phyloP scores from a whole-genome alignment of 305 asterid species.

The Salvia sclarea region DNA sequence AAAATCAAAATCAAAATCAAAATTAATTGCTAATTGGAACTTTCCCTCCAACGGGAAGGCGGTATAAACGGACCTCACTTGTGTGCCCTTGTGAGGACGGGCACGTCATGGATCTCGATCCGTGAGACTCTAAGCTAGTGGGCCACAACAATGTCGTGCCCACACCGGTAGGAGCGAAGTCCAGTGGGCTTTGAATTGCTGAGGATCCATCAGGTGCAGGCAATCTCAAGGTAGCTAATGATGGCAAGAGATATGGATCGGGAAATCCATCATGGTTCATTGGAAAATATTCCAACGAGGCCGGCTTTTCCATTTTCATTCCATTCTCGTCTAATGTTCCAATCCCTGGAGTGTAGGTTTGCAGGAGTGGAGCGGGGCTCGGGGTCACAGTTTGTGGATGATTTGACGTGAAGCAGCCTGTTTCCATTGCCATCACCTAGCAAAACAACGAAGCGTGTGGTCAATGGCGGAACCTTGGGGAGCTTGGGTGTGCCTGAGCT shows the following conservation, averaged over 20 bases:
- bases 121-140: background rate
- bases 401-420: conserved; percentile 16
- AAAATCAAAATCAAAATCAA: background rate
- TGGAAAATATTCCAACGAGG: background rate
- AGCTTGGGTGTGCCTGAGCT: no score
- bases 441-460: background rate
- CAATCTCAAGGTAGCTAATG: conserved; percentile 13
- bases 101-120: background rate
- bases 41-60: no score
- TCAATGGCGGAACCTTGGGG: no score
- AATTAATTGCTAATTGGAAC: background rate
- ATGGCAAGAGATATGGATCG: background rate
- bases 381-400: conserved; percentile 25
- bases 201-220: background rate
- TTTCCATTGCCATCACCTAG: conserved; percentile 17
- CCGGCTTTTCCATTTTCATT: background rate
- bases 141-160: background rate
- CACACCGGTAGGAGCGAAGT: background rate
- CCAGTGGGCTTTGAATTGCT: background rate
- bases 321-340: conserved; percentile 18
- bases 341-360: background rate
- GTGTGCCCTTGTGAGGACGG: background rate
- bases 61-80: background rate
- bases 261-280: conserved; percentile 12
- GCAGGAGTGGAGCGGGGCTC: background rate